Base-by-base conservation (phyloP, 176 grass and related monocot genomes). In the Eleusine indica region DNA sequence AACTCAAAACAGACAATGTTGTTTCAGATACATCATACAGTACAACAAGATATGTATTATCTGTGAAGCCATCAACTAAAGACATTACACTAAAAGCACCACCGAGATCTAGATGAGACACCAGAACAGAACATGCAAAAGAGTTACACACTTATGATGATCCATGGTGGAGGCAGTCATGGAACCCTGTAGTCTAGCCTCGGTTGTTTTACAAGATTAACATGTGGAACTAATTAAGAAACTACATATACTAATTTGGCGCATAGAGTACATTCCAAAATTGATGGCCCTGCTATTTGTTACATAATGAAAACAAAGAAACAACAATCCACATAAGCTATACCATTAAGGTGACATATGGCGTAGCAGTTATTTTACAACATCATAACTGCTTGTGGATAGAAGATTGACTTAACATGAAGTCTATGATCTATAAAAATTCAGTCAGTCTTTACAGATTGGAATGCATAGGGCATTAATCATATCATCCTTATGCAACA, bases 131-230 rank as follows among this genome's bases (percentile, higher is more conserved):
- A 44, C 44, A 47, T 19, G 52, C 57, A 74, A 51, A 3, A 37
- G 12, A 83, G 54, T 48, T 63, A 65, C 57, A 19, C 12, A 6
- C 35, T 42, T 78, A 37, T 28, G 38, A 54, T 46, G 38, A 72
- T 42, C 52, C 9, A 44, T 7, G 5, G 14, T 10, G 43, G 16
- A 44, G 3, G n/a, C n/a, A 63, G 17, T 35, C 51, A 13, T 19
- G 32, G 65, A 67, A 69, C 66, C 46, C 21, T 12, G 47, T 22
- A 52, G 68, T 80, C 19, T 40, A 69, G 21, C 35, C 21, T 42
- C 19, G 18, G 32, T 10, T 75, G 13, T 66, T 42, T 39, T 66
- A 75, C 61, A 83, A n/a, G 61, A 51, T 32, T 74, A 52, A 65
- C 70, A 83, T 48, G 21, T 40, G 44, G 18, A 43, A 83, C 21